Conservation (phyloP, 2,329 filamentous ascomycete species). For the Pestalotiopsis fici region DNA sequence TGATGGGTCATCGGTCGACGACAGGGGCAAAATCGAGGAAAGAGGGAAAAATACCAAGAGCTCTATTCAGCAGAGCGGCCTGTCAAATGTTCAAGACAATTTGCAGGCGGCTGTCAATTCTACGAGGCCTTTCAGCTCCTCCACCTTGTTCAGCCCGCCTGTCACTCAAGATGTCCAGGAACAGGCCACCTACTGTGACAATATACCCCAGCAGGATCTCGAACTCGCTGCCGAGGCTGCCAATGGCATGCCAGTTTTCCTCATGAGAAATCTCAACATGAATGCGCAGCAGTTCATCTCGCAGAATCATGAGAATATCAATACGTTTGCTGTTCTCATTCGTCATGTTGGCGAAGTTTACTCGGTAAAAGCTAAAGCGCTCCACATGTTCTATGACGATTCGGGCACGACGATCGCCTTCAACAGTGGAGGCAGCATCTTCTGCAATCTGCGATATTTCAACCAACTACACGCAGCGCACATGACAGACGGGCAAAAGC, state of each 20-base stretch:
- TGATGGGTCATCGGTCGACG: not conserved
- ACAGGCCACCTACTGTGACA: slow-evolving; percentile 84
- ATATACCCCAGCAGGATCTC: slow-evolving; percentile 72
- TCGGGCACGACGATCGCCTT: slow-evolving; percentile 85
- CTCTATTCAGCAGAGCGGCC: slow-evolving; percentile 53
- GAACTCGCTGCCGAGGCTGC: slow-evolving; percentile 68
- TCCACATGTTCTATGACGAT: slow-evolving; percentile 89
- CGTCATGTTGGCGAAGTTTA: slow-evolving; percentile 73
- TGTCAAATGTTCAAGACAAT: slow-evolving; percentile 38
- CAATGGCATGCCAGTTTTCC: slow-evolving; percentile 73
- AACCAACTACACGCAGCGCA: slow-evolving; percentile 69
- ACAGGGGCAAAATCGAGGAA: not conserved
- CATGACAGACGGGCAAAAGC: slow-evolving; percentile 45
- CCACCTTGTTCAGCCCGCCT: slow-evolving; percentile 71
- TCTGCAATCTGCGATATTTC: slow-evolving; percentile 92
- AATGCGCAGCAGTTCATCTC: slow-evolving; percentile 60
- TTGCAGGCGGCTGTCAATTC: slow-evolving; percentile 78
- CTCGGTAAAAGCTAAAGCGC: slow-evolving; percentile 62
- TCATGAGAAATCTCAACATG: slow-evolving; percentile 55
- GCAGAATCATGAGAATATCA: slow-evolving; percentile 62
- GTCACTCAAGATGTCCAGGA: slow-evolving; percentile 75
- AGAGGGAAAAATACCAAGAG: slow-evolving; percentile 27
- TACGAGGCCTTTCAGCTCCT: slow-evolving; percentile 75
- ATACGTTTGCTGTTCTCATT: slow-evolving; percentile 69
- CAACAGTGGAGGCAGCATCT: slow-evolving; percentile 83